Evolutionary conservation across 164 flowering plant species (phyloP), one percentile per base, ranked within the genome.

Genomic region (Dillenia turbinata): DNA sequence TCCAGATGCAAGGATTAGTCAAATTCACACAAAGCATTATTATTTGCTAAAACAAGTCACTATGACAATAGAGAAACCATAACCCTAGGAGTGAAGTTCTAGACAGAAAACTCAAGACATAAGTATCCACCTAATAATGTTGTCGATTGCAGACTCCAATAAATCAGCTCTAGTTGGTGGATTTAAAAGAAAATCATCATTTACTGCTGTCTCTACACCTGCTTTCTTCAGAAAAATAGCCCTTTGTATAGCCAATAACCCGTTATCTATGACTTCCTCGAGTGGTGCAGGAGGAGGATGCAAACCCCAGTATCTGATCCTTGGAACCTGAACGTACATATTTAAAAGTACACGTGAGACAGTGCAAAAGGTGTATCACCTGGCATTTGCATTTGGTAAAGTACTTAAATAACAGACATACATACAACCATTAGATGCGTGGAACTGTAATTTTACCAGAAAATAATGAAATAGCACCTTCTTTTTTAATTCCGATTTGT

Each of bases 261-360:
- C 99, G 66, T 92, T 85, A 68, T 92, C 97, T 49, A 95, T 81
- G 61, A 95, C 96, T 77, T 85, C 89, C 78, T 92, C 99, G 65
- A 95, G 79, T 57, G 87, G 94, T 40, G 75, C 73, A 58, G 99
- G 99, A 48, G 99, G 99, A 73, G 97, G 99, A 75, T 95, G 99
- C 84, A 95, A 82, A 47, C 97, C 97, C 99, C 99, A 95, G 66
- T 95, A 95, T 13, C 97, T 87, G 60, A 89, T 92, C 76, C 96
- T 82, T 51, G 99, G 97, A 49, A 88, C 96, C 99, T 94, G 74
- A 61, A 72, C 9, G 1, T 9, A 54, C 57, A 54, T 19, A 54
- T 13, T 11, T 33, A 54, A 43, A 65, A 47, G 47, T 22, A 50
- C 53, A 61, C 47, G 22, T 19, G 22, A 19, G 22, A 19, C 22